These are phyloP conservation scores for Iberis amara DNA, from an alignment of 441 rosid species.

Conservation along the genomic window DNA sequence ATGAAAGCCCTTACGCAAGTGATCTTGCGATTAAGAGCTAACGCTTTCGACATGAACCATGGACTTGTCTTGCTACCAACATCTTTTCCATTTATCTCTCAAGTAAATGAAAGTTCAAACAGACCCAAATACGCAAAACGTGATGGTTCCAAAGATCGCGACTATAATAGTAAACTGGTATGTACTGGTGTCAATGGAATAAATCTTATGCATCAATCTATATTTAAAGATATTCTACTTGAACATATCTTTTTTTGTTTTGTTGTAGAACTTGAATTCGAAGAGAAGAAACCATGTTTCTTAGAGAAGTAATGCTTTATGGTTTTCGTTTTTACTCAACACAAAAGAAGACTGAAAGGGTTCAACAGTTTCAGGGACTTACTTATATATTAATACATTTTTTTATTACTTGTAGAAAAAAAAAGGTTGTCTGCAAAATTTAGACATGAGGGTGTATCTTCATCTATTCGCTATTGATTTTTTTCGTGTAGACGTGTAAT, in stretches of 20 bases:
- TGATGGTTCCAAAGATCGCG: constrained; percentile 40
- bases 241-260: too few species aligned
- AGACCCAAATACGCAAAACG: constrained; percentile 42
- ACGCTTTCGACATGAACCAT: constrained; percentile 57
- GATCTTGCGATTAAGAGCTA: constrained; percentile 52
- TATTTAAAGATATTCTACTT: too few species aligned
- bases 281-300: constrained; percentile 27
- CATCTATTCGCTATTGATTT: not conserved
- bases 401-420: too few species aligned
- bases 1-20: constrained; percentile 65
- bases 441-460: not conserved
- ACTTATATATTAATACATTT: not conserved
- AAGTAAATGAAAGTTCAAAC: constrained; percentile 40
- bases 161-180: constrained; percentile 43
- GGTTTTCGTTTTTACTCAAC: not conserved
- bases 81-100: constrained; percentile 46
- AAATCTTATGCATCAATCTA: too few species aligned
- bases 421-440: too few species aligned
- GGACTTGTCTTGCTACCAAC: constrained; percentile 45
- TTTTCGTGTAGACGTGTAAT: too few species aligned
- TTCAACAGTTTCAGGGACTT: too few species aligned
- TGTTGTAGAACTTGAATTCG: constrained; percentile 22
- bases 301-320: not conserved
- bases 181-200: constrained; percentile 2
- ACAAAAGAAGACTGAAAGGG: not conserved